These are phyloP conservation scores for Solioccasus polychromus DNA, from an alignment of 768 basidiomycete genomes.

Conservation along the genomic window DNA sequence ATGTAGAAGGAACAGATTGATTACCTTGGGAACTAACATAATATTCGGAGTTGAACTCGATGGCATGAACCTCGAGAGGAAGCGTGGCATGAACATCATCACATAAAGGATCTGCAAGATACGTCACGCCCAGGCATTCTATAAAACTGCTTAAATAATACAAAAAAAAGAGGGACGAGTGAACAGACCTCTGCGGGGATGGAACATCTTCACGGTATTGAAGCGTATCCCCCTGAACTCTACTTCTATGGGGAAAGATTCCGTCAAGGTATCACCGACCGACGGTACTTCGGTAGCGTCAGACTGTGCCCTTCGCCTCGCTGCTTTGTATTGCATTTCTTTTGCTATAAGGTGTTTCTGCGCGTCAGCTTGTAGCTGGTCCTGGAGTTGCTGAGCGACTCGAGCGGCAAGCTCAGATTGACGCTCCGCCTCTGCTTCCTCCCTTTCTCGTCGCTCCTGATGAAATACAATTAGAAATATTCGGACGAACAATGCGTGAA, in stretches of 20 bases:
- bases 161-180: neutral
- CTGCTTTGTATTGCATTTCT: slow-evolving; percentile 48
- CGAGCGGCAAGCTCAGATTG: slow-evolving; percentile 49
- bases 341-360: slow-evolving; percentile 47
- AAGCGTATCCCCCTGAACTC: slow-evolving; percentile 59
- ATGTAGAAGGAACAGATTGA: neutral
- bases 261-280: slow-evolving; percentile 49
- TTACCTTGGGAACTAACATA: slow-evolving; percentile 65
- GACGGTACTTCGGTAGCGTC: slow-evolving; percentile 66
- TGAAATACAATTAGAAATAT: neutral
- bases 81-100: slow-evolving; percentile 57
- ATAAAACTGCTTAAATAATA: neutral
- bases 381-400: slow-evolving; percentile 57
- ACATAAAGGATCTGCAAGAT: slow-evolving; percentile 72
- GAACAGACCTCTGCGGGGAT: slow-evolving; percentile 60
- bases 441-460: slow-evolving; percentile 53
- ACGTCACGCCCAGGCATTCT: slow-evolving; percentile 67
- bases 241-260: slow-evolving; percentile 58
- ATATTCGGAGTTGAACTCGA: slow-evolving; percentile 66
- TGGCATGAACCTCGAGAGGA: slow-evolving; percentile 65
- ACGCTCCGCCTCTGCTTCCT: slow-evolving; percentile 53
- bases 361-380: slow-evolving; percentile 64
- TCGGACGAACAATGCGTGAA: neutral
- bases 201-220: slow-evolving; percentile 65
- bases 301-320: slow-evolving; percentile 63